A percentile compares a stretch with the other conserved stretches of the same genome.
phyloP scores from a whole-genome alignment of 140 eudicot species.

The Erigeron philadelphicus region DNA sequence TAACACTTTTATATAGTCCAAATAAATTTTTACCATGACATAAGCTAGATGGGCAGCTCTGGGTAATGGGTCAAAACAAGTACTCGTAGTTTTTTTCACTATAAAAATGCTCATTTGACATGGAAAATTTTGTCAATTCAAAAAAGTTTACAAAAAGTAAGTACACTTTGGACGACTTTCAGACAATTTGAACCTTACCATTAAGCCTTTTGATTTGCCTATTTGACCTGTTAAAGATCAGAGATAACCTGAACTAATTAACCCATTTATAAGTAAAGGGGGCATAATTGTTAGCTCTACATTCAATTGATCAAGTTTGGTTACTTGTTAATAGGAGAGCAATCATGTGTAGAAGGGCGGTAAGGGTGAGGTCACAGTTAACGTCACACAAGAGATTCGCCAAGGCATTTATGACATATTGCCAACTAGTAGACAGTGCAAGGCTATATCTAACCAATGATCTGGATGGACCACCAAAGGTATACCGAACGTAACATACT shows the following conservation, averaged over 20 bases:
- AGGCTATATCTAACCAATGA: conserved; percentile 80
- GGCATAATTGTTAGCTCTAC: neutral
- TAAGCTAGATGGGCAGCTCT: neutral
- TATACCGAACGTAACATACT: conserved; percentile 20
- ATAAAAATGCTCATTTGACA: neutral
- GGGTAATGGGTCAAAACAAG: neutral
- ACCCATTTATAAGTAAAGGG: neutral
- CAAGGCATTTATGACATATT: conserved; percentile 66
- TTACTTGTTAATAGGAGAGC: conserved; percentile 62
- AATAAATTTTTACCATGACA: neutral
- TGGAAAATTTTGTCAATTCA: neutral
- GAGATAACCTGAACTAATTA: neutral
- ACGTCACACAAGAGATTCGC: conserved; percentile 98
- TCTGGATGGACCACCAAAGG: conserved; percentile 97
- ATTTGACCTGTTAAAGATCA: neutral
- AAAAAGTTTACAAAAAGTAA: neutral
- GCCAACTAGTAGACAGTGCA: conserved; percentile 84
- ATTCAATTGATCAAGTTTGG: conserved; percentile 3
- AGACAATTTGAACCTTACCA: neutral
- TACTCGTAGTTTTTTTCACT: neutral
- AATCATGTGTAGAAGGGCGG: conserved; percentile 89
- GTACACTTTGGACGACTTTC: neutral
- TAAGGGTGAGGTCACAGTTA: conserved; percentile 84
- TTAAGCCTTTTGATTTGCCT: neutral
- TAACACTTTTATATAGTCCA: neutral